phyloP scores from a whole-genome alignment of 2,329 filamentous ascomycete species.

The Apiospora marii region DNA sequence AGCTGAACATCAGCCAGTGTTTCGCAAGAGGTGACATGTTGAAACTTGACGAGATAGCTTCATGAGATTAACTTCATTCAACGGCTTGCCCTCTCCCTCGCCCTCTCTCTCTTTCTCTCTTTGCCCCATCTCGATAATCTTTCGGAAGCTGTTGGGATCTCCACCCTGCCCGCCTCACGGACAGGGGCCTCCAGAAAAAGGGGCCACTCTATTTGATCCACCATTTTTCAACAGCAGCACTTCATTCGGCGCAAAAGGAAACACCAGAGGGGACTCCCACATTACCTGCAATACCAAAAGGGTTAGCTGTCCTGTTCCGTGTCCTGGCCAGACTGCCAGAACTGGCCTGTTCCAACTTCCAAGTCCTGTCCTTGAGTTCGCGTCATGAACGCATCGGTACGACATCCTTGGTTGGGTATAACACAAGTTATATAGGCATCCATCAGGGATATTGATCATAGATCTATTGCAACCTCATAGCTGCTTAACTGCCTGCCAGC shows the following conservation, averaged over 20 bases:
- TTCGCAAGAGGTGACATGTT: neutral
- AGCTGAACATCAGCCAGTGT: neutral
- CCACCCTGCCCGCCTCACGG: neutral
- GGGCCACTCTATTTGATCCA: neutral
- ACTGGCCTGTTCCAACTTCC: no score
- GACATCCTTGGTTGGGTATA: neutral
- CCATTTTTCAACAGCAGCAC: neutral
- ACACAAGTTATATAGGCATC: neutral
- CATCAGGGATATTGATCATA: neutral
- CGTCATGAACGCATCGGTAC: neutral
- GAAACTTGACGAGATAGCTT: neutral
- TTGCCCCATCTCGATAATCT: neutral
- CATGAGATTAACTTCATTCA: neutral
- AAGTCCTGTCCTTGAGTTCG: neutral
- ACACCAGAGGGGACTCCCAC: neutral
- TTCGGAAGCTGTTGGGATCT: neutral
- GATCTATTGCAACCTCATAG: neutral
- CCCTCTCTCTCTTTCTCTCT: neutral
- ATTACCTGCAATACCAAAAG: neutral
- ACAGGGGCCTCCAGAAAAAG: neutral
- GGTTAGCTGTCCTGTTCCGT: neutral
- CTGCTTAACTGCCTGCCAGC: no score
- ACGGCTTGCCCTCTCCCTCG: neutral
- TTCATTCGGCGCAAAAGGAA: conserved; percentile 8
- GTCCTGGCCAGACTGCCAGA: no score